Conservation (phyloP, 2,329 filamentous ascomycete species). For the Colletotrichum gigasporum region DNA sequence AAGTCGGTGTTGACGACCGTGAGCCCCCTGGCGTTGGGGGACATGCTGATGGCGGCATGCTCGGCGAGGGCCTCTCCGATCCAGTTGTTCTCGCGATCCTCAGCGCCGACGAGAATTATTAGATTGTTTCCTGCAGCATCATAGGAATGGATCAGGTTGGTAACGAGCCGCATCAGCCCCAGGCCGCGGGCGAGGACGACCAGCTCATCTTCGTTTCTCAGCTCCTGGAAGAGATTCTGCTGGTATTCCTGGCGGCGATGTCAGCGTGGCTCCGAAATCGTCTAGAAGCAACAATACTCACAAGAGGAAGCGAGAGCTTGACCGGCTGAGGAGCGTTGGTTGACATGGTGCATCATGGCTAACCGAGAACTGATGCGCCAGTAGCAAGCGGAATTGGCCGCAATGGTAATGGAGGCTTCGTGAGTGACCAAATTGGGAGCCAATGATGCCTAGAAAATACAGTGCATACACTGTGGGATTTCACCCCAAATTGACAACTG, state of each 20-base stretch:
- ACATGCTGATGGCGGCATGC: slow-evolving; percentile 89
- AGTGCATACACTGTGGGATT: neutral
- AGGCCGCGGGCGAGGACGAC: slow-evolving; percentile 92
- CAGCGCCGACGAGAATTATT: slow-evolving; percentile 87
- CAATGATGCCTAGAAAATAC: neutral
- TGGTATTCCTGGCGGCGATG: slow-evolving; percentile 76
- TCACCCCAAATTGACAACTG: too few species aligned
- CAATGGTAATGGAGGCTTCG: neutral
- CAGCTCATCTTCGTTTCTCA: slow-evolving; percentile 91
- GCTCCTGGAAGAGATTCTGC: slow-evolving; percentile 92
- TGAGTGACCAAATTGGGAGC: neutral
- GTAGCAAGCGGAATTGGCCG: neutral
- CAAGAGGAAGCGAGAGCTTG: slow-evolving; percentile 82
- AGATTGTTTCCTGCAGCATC: slow-evolving; percentile 96
- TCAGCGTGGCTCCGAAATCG: neutral
- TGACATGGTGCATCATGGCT: slow-evolving; percentile 35
- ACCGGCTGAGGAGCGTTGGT: slow-evolving; percentile 72
- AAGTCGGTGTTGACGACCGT: slow-evolving; percentile 94
- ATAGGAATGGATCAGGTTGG: slow-evolving; percentile 96
- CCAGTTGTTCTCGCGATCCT: slow-evolving; percentile 95
- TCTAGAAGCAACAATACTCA: slow-evolving; percentile 44
- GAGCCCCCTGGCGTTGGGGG: slow-evolving; percentile 83
- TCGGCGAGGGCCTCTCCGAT: slow-evolving; percentile 96
- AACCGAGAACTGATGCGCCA: neutral
- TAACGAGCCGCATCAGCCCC: slow-evolving; percentile 89